Conservation (phyloP, 2,329 filamentous ascomycete genomes). For the Calonectria henricotiae region DNA sequence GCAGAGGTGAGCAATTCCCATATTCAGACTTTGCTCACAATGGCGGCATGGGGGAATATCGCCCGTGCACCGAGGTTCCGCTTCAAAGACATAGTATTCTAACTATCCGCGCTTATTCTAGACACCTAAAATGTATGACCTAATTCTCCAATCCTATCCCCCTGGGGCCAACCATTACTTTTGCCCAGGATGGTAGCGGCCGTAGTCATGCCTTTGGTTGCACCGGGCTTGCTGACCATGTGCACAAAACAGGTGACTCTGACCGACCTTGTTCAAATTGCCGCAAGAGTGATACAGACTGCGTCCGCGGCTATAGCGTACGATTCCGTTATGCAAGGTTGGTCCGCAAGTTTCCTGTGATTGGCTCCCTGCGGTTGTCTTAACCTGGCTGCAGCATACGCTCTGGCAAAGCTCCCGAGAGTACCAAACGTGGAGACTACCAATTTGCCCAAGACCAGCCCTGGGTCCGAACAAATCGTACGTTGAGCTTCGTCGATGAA, state of each 20-base stretch:
- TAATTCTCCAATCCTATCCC: conserved; percentile 14
- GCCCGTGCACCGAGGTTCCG: conserved; percentile 15
- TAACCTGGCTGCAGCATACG: conserved; percentile 41
- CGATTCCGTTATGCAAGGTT: conserved; percentile 54
- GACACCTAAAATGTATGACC: conserved; percentile 49
- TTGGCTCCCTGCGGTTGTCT: conserved; percentile 16
- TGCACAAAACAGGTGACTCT: conserved; percentile 42
- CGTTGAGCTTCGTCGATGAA: conserved; percentile 53
- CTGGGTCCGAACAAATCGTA: conserved; percentile 51
- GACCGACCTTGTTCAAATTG: conserved; percentile 51
- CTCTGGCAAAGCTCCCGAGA: conserved; percentile 42
- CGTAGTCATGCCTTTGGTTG: background rate
- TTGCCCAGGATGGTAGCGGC: background rate
- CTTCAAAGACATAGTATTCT: conserved; percentile 26
- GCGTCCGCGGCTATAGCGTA: conserved; percentile 52
- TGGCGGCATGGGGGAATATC: conserved; percentile 38
- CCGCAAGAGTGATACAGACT: conserved; percentile 50
- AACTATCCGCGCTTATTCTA: conserved; percentile 31
- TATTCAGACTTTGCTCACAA: background rate
- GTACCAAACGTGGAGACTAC: conserved; percentile 42
- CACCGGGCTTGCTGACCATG: conserved; percentile 31
- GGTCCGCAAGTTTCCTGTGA: conserved; percentile 9
- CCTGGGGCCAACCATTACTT: background rate
- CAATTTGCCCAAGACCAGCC: conserved; percentile 51
- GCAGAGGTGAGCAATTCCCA: conserved; percentile 43